These are phyloP conservation scores for Apiotrichum akiyoshidainum DNA, from an alignment of 1,284 basidiomycete species.

Conservation along the genomic window DNA sequence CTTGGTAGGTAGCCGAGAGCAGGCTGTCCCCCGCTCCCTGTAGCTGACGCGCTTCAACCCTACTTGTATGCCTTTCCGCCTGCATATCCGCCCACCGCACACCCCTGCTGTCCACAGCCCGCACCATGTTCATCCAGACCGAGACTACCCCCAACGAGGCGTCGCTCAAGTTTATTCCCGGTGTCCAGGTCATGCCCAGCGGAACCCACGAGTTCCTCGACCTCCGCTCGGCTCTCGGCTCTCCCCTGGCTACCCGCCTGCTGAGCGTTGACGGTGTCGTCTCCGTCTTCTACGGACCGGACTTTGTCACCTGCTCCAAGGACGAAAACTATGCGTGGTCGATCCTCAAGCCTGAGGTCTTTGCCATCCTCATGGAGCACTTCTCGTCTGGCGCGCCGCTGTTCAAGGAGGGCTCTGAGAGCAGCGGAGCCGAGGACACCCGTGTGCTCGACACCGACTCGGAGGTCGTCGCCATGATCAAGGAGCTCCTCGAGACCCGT, in stretches of 20 bases:
- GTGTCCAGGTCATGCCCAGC: slow-evolving; percentile 77
- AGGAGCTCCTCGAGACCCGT: slow-evolving; percentile 90
- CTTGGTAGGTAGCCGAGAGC: neutral
- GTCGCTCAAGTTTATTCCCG: slow-evolving; percentile 96
- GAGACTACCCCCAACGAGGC: slow-evolving; percentile 96
- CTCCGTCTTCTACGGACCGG: slow-evolving; percentile 90
- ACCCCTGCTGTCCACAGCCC: too few species aligned
- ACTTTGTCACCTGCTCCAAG: slow-evolving; percentile 96
- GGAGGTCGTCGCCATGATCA: slow-evolving; percentile 99
- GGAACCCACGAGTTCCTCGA: slow-evolving; percentile 90
- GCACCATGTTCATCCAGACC: slow-evolving; percentile 95
- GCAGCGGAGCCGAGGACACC: slow-evolving; percentile 90
- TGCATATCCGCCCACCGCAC: too few species aligned
- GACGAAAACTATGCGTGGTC: slow-evolving; percentile 81
- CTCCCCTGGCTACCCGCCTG: slow-evolving; percentile 86
- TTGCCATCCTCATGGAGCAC: slow-evolving; percentile 95
- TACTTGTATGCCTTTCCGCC: too few species aligned
- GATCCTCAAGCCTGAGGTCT: slow-evolving; percentile 95
- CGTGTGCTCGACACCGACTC: slow-evolving; percentile 90
- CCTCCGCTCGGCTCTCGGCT: slow-evolving; percentile 72
- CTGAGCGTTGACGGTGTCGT: slow-evolving; percentile 90
- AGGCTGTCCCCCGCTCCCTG: too few species aligned
- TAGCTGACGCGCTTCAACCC: too few species aligned
- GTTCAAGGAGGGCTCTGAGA: slow-evolving; percentile 67
- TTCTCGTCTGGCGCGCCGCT: slow-evolving; percentile 84